These are phyloP conservation scores for Cladosporium colombiae DNA, from an alignment of 2,329 filamentous ascomycete genomes.

Conservation along the genomic window DNA sequence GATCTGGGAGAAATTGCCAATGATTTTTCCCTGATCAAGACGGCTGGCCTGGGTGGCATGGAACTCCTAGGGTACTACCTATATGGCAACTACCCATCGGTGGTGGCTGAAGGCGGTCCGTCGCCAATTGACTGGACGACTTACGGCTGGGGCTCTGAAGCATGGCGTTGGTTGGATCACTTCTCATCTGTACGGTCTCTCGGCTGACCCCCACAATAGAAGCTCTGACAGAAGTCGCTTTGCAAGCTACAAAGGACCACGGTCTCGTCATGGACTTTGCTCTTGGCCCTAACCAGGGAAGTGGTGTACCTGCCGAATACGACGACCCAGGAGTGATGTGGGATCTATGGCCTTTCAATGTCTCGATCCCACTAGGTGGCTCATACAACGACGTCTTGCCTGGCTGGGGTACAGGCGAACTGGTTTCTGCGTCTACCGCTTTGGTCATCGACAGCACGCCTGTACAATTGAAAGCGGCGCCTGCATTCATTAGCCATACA, in stretches of 20 bases:
- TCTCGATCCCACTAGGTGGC: slow-evolving; percentile 33
- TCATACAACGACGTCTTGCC: slow-evolving; percentile 38
- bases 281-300: slow-evolving; percentile 51
- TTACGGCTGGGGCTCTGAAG: slow-evolving; percentile 44
- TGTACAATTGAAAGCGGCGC: slow-evolving; percentile 22
- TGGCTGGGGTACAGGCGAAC: slow-evolving; percentile 42
- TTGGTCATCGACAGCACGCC: slow-evolving; percentile 20
- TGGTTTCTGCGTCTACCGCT: slow-evolving; percentile 30
- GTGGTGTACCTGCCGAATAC: slow-evolving; percentile 46
- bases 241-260: slow-evolving; percentile 39
- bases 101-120: slow-evolving; percentile 26
- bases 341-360: slow-evolving; percentile 37
- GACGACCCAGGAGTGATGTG: slow-evolving; percentile 40
- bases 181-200: background rate
- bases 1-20: slow-evolving; percentile 31
- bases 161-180: slow-evolving; percentile 29
- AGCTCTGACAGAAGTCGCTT: slow-evolving; percentile 31
- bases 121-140: slow-evolving; percentile 40
- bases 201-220: slow-evolving; percentile 9
- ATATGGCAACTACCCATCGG: slow-evolving; percentile 37
- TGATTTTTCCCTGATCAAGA: slow-evolving; percentile 37
- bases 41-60: slow-evolving; percentile 42
- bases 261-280: slow-evolving; percentile 49
- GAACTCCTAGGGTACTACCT: slow-evolving; percentile 45
- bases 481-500: slow-evolving; percentile 20